phyloP scores from a whole-genome alignment of 495 filamentous ascomycete species.

The Penicillium fimorum region DNA sequence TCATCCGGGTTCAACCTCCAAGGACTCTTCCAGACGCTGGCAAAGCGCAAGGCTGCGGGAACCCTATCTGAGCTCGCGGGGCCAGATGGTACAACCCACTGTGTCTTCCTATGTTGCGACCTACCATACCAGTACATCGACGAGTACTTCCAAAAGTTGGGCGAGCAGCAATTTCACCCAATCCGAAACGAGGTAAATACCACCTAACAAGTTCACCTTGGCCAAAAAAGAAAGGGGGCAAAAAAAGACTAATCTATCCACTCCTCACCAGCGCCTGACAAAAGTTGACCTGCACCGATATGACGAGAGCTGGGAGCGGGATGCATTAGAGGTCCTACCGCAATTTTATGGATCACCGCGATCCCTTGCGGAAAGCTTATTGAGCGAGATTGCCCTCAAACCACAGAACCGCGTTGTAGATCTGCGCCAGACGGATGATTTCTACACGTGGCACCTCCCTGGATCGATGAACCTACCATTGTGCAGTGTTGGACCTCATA shows the following conservation, averaged over 20 bases:
- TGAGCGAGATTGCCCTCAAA: slow-evolving; percentile 27
- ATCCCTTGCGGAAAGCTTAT: slow-evolving; percentile 21
- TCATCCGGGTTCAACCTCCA: slow-evolving; percentile 58
- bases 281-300: slow-evolving; percentile 55
- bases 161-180: slow-evolving; percentile 48
- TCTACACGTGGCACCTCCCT: slow-evolving; percentile 44
- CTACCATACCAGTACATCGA: slow-evolving; percentile 63
- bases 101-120: slow-evolving; percentile 61
- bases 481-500: slow-evolving; percentile 28
- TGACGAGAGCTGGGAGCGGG: slow-evolving; percentile 52
- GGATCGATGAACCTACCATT: slow-evolving; percentile 47
- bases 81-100: slow-evolving; percentile 47
- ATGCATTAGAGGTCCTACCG: slow-evolving; percentile 37
- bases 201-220: not conserved
- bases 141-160: slow-evolving; percentile 58
- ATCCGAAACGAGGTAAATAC: slow-evolving; percentile 55
- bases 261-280: slow-evolving; percentile 38
- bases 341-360: slow-evolving; percentile 35
- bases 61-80: slow-evolving; percentile 45
- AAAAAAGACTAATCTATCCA: not conserved
- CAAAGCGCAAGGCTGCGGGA: slow-evolving; percentile 45
- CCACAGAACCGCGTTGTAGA: slow-evolving; percentile 40
- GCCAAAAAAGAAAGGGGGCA: not conserved
- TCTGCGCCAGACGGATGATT: slow-evolving; percentile 40
- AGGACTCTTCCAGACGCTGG: slow-evolving; percentile 53